Percentiles rank a stretch among this genome's conserved stretches.
These are phyloP conservation scores for Yamadazyma jaroonii DNA, from an alignment of 1,139 yeast species.

Conservation along the genomic window DNA sequence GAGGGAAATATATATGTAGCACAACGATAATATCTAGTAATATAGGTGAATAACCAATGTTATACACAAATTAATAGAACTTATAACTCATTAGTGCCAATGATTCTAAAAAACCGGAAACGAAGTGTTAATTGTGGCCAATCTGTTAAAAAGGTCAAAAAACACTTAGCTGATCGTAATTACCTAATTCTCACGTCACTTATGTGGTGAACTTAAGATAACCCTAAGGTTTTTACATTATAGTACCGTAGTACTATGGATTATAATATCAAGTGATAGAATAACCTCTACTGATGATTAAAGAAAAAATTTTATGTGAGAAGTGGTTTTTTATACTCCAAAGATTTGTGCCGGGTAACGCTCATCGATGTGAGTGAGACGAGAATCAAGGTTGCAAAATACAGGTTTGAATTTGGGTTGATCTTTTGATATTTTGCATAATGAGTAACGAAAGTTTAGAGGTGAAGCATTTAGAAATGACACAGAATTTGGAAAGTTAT, in stretches of 20 bases:
- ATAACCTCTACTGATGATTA: constrained; percentile 71
- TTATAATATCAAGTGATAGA: constrained; percentile 55
- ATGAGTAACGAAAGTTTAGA: neutral
- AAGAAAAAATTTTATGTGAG: constrained; percentile 8
- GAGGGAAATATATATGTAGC: too few relatives aligned
- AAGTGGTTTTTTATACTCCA: constrained; percentile 3
- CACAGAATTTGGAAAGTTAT: constrained; percentile 4
- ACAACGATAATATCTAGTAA: constrained; percentile 42
- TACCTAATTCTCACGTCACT: constrained; percentile 34
- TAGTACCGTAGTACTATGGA: constrained; percentile 34
- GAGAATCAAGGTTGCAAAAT: neutral
- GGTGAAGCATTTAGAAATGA: neutral
- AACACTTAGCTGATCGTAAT: constrained; percentile 48
- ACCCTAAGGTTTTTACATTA: constrained; percentile 53
- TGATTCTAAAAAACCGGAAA: constrained; percentile 73
- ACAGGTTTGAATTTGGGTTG: neutral
- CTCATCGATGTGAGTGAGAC: constrained; percentile 2
- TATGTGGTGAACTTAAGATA: constrained; percentile 30
- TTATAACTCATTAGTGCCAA: constrained; percentile 12
- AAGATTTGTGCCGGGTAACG: constrained; percentile 17
- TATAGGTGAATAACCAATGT: constrained; percentile 8
- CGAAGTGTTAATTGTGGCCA: constrained; percentile 68
- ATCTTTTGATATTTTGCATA: neutral
- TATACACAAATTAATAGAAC: constrained; percentile 12
- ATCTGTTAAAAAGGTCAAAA: constrained; percentile 59